These are phyloP conservation scores for Trametes coccinea DNA, from an alignment of 768 basidiomycete species.

Conservation along the genomic window DNA sequence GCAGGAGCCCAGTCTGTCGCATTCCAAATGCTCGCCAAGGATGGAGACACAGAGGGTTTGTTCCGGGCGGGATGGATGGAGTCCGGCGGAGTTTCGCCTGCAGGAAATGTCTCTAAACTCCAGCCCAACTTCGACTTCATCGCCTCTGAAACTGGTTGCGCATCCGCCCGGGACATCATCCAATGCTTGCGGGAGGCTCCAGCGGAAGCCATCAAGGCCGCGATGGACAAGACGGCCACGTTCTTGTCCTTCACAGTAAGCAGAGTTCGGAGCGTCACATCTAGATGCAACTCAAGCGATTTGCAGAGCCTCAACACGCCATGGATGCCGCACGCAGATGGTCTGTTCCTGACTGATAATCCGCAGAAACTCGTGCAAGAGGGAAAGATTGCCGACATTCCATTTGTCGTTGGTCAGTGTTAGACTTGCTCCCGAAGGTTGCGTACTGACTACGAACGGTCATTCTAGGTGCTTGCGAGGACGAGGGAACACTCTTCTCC, in stretches of 20 bases:
- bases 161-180: conserved; percentile 35
- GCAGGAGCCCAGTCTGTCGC: conserved; percentile 39
- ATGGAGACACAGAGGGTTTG: conserved; percentile 26
- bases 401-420: conserved; percentile 43
- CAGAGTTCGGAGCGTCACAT: not conserved
- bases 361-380: conserved; percentile 42
- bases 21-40: conserved; percentile 30
- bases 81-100: conserved; percentile 16
- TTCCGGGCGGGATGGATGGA: conserved; percentile 41
- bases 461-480: conserved; percentile 47
- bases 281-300: not conserved
- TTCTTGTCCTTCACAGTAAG: conserved; percentile 37
- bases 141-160: conserved; percentile 40
- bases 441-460: conserved; percentile 11
- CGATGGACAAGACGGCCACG: conserved; percentile 36
- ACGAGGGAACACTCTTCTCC: conserved; percentile 52
- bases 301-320: conserved; percentile 44
- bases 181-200: conserved; percentile 43
- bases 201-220: conserved; percentile 30
- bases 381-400: conserved; percentile 49
- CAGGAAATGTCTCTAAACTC: conserved; percentile 19
- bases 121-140: conserved; percentile 44
- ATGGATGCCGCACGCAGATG: conserved; percentile 54
- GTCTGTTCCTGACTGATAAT: conserved; percentile 45
- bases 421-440: too few species aligned